Base-by-base conservation (phyloP, 2,329 filamentous ascomycete species). In the Paracorniculantispora psalliotae region DNA sequence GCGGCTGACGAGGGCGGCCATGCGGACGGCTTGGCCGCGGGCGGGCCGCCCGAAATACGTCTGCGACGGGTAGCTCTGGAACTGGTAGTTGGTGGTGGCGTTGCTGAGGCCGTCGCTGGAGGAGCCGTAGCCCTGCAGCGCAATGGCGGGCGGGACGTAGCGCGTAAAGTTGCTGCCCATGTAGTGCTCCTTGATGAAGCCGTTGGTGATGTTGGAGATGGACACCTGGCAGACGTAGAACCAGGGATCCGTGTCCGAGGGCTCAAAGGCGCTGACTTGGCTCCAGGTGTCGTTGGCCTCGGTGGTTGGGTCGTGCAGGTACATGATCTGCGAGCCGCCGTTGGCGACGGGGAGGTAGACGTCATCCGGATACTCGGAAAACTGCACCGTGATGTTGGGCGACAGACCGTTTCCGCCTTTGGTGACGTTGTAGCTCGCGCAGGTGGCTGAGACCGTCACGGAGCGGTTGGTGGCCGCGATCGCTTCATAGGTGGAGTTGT, bases 41-140 rank as follows among this genome's bases (percentile, higher is more conserved):
- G 64, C 55, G 2, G 71, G 66, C 0, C 44, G 39, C 2, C 77
- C 78, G 53, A 73, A 77, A 4, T 67, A 60, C 1, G 73, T 72
- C 53, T 77, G 73, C 26, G 71, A 67, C 0, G 78, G 77, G 53
- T 79, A 80, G 10, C 71, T 73, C 62, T 77, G 75, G 47, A 68
- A 73, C 61, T 72, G 69, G 37, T 66, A 61, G 54, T 61, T 55
- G 17, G 61, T 57, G 35, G 66, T 62, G 58, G 62, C 61, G 60
- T 65, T 65, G 53, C 30, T 64, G 12, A 63, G 54, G 63, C 68
- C 12, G 65, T 21, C 61, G 5, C 48, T 19, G 2, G 67, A 65
- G 1, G 64, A 63, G 30, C 67, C 66, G 59, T 75, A 77, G 5
- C 75, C 76, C 37, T 75, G 70, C 5, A 77, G 70, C 0, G 76